These are phyloP conservation scores for Coemansia sp. DNA, from an alignment of 192 early-diverging fungal species.

Conservation along the genomic window DNA sequence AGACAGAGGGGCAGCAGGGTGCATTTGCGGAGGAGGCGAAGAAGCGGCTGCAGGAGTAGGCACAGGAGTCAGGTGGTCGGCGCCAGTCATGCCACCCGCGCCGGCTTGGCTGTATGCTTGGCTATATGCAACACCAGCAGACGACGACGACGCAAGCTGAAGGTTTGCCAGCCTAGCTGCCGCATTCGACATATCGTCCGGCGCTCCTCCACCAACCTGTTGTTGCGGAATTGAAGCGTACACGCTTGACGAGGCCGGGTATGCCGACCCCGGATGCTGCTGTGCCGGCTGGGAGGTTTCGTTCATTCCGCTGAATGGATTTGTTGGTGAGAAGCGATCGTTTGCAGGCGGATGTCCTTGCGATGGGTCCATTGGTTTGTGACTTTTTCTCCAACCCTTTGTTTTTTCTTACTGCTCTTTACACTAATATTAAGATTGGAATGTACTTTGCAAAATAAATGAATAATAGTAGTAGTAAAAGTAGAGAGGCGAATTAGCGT, in stretches of 20 bases:
- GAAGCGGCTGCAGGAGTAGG: constrained; percentile 13
- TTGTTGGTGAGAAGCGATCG: constrained; percentile 45
- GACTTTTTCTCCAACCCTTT: not conserved
- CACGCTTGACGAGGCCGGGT: constrained; percentile 9
- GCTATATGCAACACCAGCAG: constrained; percentile 16
- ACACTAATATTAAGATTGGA: no score
- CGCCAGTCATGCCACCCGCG: constrained; percentile 20
- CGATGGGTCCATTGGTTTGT: constrained; percentile 14
- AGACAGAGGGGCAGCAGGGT: not conserved
- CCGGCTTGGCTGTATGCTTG: constrained; percentile 6
- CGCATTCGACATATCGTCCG: constrained; percentile 28
- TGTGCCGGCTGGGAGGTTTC: constrained; percentile 5
- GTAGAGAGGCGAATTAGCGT: no score
- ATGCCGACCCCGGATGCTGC: constrained; percentile 7
- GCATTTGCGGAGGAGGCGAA: not conserved
- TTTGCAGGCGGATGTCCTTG: constrained; percentile 24
- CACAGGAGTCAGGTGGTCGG: constrained; percentile 24
- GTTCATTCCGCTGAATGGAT: constrained; percentile 45
- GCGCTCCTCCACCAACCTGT: not conserved
- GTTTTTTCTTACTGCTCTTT: not conserved
- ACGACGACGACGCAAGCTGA: constrained; percentile 23
- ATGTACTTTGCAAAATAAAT: not conserved
- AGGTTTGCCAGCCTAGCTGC: constrained; percentile 45
- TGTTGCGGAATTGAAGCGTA: not conserved
- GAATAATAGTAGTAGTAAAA: no score